Conservation (phyloP, 192 early-diverging fungal genomes). For the Gorgonomyces haynaldii region DNA sequence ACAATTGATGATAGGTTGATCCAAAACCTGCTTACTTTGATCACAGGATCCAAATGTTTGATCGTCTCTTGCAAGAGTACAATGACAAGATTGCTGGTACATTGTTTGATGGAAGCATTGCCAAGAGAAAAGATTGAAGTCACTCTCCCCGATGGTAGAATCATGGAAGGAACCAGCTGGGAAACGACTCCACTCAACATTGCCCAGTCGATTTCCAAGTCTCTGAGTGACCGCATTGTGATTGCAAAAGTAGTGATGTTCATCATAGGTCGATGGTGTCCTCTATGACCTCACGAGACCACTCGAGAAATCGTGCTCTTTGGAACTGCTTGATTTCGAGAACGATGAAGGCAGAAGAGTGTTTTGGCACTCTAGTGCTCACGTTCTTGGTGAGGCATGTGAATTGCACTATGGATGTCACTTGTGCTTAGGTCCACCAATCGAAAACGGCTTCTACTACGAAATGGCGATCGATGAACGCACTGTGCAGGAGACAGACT, state of each 20-base stretch:
- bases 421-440: slow-evolving; percentile 91
- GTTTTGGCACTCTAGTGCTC: slow-evolving; percentile 98
- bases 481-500: slow-evolving; percentile 72
- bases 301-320: slow-evolving; percentile 61
- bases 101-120: slow-evolving; percentile 12
- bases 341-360: slow-evolving; percentile 81
- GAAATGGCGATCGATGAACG: slow-evolving; percentile 80
- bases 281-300: slow-evolving; percentile 86
- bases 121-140: slow-evolving; percentile 45
- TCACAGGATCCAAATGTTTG: slow-evolving; percentile 72
- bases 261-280: slow-evolving; percentile 52
- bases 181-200: slow-evolving; percentile 93
- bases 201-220: slow-evolving; percentile 78
- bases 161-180: slow-evolving; percentile 73
- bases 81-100: slow-evolving; percentile 54
- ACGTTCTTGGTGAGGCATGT: slow-evolving; percentile 93
- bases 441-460: slow-evolving; percentile 94
- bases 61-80: slow-evolving; percentile 51
- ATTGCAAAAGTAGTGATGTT: slow-evolving; percentile 75
- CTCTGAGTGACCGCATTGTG: slow-evolving; percentile 76
- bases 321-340: slow-evolving; percentile 94
- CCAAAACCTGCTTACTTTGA: slow-evolving; percentile 66
- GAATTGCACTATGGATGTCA: slow-evolving; percentile 97
- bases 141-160: slow-evolving; percentile 78
- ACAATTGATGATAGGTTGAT: slow-evolving; percentile 26